A percentile compares a stretch with the other conserved stretches of the same genome.
These are phyloP conservation scores for Aspergillus cavernicola DNA, from an alignment of 495 filamentous ascomycete species.

Conservation along the genomic window DNA sequence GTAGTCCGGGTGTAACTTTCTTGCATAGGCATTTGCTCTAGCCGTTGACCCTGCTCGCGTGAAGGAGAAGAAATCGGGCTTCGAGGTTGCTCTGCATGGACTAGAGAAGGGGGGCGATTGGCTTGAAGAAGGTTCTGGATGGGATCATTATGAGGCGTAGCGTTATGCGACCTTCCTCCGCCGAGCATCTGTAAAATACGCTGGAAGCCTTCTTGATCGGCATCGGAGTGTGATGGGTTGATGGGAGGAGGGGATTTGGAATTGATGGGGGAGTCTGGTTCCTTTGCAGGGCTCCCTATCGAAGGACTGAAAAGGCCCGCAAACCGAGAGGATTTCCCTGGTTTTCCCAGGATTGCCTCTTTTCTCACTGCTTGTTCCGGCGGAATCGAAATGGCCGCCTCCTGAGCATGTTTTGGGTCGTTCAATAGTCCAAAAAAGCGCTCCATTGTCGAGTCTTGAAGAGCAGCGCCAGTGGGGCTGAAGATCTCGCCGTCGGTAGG, in stretches of 20 bases:
- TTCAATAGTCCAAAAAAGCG: slow-evolving; percentile 76
- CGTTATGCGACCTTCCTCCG: slow-evolving; percentile 42
- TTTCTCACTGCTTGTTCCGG: slow-evolving; percentile 25
- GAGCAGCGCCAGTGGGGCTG: slow-evolving; percentile 29
- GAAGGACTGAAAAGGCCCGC: slow-evolving; percentile 74
- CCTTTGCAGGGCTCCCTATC: slow-evolving; percentile 51
- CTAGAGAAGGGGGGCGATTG: slow-evolving; percentile 27
- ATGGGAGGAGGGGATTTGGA: slow-evolving; percentile 28
- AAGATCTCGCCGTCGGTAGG: slow-evolving; percentile 39
- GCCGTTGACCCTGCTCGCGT: slow-evolving; percentile 28
- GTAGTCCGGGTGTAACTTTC: slow-evolving; percentile 15
- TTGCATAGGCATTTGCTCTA: slow-evolving; percentile 26
- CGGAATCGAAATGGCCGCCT: slow-evolving; percentile 9
- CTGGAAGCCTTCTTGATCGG: slow-evolving; percentile 88
- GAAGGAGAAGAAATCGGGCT: slow-evolving; percentile 35
- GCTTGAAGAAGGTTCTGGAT: slow-evolving; percentile 28
- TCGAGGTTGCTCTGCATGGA: slow-evolving; percentile 32
- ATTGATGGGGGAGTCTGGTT: slow-evolving; percentile 43
- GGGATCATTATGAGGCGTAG: slow-evolving; percentile 37
- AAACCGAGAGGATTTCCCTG: slow-evolving; percentile 70
- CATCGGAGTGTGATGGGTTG: slow-evolving; percentile 49
- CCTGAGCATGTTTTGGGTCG: slow-evolving; percentile 36
- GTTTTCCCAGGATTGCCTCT: slow-evolving; percentile 12
- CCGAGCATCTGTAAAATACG: slow-evolving; percentile 81
- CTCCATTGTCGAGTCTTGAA: slow-evolving; percentile 64